These are phyloP conservation scores for Barnettozyma siamensis DNA, from an alignment of 805 yeast species.

Conservation along the genomic window DNA sequence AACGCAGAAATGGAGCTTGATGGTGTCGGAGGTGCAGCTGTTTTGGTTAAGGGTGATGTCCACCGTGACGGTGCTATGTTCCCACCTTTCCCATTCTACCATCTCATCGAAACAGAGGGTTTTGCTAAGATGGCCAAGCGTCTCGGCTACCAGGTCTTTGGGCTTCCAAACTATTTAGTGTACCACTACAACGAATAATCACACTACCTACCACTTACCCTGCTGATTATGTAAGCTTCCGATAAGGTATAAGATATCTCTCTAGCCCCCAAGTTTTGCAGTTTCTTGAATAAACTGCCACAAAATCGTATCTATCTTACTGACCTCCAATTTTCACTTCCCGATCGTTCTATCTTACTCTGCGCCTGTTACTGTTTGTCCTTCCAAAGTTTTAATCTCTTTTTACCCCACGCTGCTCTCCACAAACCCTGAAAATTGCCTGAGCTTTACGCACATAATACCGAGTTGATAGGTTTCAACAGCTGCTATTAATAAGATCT, in stretches of 20 bases:
- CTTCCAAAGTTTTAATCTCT: no score
- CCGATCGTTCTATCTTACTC: neutral
- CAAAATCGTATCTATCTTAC: neutral
- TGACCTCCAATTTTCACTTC: neutral
- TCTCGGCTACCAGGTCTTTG: slow-evolving; percentile 84
- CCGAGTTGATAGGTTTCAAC: no score
- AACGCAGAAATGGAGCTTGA: slow-evolving; percentile 77
- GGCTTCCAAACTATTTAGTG: slow-evolving; percentile 91
- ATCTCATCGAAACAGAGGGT: slow-evolving; percentile 95
- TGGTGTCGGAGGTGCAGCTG: slow-evolving; percentile 98
- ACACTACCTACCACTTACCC: neutral
- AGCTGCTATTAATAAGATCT: no score
- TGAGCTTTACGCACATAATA: no score
- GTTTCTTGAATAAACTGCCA: neutral
- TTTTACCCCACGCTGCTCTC: no score
- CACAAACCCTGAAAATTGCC: no score
- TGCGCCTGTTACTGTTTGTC: no score
- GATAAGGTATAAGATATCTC: slow-evolving; percentile 5
- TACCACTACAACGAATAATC: slow-evolving; percentile 77
- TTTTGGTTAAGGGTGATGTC: slow-evolving; percentile 93
- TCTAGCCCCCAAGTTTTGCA: slow-evolving; percentile 4
- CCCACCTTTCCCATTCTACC: slow-evolving; percentile 97
- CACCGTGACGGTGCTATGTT: slow-evolving; percentile 99
- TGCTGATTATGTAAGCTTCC: neutral
- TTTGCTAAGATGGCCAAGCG: slow-evolving; percentile 98